Evolutionary conservation across 495 filamentous ascomycete species (phyloP).

Genomic region (Filosporella fistucella): DNA sequence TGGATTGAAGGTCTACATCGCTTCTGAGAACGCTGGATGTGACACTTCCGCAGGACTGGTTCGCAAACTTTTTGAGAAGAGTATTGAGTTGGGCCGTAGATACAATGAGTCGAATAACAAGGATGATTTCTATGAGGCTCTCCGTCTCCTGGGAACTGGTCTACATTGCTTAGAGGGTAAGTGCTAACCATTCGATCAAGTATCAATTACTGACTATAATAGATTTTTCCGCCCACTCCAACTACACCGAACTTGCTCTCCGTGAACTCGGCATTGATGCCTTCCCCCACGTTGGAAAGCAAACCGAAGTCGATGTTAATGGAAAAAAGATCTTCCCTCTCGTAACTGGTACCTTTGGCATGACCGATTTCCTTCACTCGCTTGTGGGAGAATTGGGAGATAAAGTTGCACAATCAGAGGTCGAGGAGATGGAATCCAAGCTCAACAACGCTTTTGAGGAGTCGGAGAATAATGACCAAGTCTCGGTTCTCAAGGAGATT

Average conservation of each 20-base stretch:
- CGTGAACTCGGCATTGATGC: slow-evolving; percentile 72
- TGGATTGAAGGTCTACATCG: slow-evolving; percentile 88
- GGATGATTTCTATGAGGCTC: slow-evolving; percentile 73
- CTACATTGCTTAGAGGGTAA: slow-evolving; percentile 74
- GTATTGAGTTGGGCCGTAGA: slow-evolving; percentile 65
- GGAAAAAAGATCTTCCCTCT: slow-evolving; percentile 64
- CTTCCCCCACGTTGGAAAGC: slow-evolving; percentile 82
- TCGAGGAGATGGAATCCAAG: slow-evolving; percentile 67
- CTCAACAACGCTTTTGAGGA: slow-evolving; percentile 43
- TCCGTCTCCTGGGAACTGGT: slow-evolving; percentile 78
- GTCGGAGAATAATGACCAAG: slow-evolving; percentile 48
- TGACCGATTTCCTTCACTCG: slow-evolving; percentile 91
- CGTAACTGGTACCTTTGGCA: slow-evolving; percentile 87
- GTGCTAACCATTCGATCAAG: slow-evolving; percentile 50
- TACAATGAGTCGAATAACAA: slow-evolving; percentile 58
- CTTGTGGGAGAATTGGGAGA: slow-evolving; percentile 85
- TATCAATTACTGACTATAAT: slow-evolving; percentile 38
- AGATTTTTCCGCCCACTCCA: slow-evolving; percentile 87
- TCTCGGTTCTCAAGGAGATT: slow-evolving; percentile 67
- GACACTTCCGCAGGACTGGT: slow-evolving; percentile 2
- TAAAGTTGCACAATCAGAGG: slow-evolving; percentile 80
- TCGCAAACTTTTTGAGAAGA: slow-evolving; percentile 52
- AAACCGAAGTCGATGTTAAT: slow-evolving; percentile 56
- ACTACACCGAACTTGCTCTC: slow-evolving; percentile 79
- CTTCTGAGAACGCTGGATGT: neutral